Conservation (phyloP, 805 yeast genomes). For the Yarrowia porcina region DNA sequence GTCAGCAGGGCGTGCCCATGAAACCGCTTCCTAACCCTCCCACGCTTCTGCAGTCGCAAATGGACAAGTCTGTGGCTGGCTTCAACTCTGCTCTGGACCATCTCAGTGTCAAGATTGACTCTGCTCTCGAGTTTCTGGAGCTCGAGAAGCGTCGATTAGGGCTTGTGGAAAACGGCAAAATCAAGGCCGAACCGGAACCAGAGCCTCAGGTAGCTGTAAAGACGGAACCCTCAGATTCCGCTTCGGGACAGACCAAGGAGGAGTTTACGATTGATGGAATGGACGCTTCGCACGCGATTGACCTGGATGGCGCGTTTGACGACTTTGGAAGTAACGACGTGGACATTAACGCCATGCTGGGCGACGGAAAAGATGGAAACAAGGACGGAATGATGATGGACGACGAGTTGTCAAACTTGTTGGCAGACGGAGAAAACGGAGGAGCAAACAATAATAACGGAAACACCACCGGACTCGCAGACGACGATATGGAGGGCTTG, state of each 20-base stretch:
- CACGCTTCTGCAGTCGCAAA: constrained; percentile 29
- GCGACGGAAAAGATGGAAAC: constrained; percentile 4
- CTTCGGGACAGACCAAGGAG: background rate
- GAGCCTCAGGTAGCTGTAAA: background rate
- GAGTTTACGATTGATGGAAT: background rate
- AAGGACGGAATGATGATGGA: constrained; percentile 3
- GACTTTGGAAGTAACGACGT: constrained; percentile 19
- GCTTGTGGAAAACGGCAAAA: background rate
- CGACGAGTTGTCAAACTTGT: constrained; percentile 3
- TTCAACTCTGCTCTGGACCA: constrained; percentile 12
- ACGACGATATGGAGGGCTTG: constrained; percentile 32
- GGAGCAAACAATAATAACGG: background rate
- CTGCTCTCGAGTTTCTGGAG: constrained; percentile 16
- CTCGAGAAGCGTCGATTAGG: background rate
- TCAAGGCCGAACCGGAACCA: background rate
- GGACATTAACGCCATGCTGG: constrained; percentile 18
- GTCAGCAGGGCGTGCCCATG: constrained; percentile 16
- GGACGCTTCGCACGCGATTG: constrained; percentile 24
- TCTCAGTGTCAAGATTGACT: background rate
- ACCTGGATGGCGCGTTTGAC: constrained; percentile 24
- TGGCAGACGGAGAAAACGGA: background rate
- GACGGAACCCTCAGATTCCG: background rate
- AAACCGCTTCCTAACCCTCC: constrained; percentile 32
- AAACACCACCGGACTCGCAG: constrained; percentile 3
- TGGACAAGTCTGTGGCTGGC: constrained; percentile 28